Evolutionary conservation across 768 basidiomycete species (phyloP), one percentile per base, ranked within the genome.

Genomic region (Mycena polygramma): DNA sequence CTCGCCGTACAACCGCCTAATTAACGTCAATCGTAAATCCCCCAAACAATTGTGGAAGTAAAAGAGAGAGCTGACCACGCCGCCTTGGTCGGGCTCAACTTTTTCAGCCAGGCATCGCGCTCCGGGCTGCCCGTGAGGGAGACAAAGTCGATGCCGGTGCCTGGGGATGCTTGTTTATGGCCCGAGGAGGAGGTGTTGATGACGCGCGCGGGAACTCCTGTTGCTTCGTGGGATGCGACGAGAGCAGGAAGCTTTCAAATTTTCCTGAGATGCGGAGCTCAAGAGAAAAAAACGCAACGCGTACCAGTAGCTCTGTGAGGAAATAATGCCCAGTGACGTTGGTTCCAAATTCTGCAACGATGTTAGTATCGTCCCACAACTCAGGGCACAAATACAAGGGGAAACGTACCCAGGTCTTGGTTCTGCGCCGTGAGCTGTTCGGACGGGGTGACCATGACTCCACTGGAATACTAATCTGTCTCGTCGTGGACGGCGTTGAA

Each of bases 271-370:
- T 2, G 8, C 61, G 37, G 39, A 39, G 26, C 5, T 58, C 63
- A 8, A 55, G 75, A 49, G 57, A 63, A 19, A 55, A 57, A 7
- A 71, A n/a, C 14, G 51, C n/a, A n/a, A n/a, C 57, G 7, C 79
- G 70, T n/a, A 81, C 68, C 0, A 83, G 75, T 37, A 76, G 70
- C 39, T 67, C 53, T 3, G 76, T 78, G 57, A 80, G 72, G 49
- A 71, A 74, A 52, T 64, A 66, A 53, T 69, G 74, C 66, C 80
- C 79, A 41, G 81, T 78, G 24, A 79, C 81, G 68, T 83, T 83
- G 10, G 80, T 82, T 17, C 83, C 84, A 48, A 83, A 84, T 61
- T 85, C 63, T 70, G 51, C 4, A n/a, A 17, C 37, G 39, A 39
- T n/a, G n/a, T n/a, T n/a, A n/a, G n/a, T n/a, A n/a, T n/a, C n/a